A percentile compares a stretch with the other conserved stretches of the same genome.
Conservation (phyloP, 495 filamentous ascomycete species). For the Talaromyces borbonicus region DNA sequence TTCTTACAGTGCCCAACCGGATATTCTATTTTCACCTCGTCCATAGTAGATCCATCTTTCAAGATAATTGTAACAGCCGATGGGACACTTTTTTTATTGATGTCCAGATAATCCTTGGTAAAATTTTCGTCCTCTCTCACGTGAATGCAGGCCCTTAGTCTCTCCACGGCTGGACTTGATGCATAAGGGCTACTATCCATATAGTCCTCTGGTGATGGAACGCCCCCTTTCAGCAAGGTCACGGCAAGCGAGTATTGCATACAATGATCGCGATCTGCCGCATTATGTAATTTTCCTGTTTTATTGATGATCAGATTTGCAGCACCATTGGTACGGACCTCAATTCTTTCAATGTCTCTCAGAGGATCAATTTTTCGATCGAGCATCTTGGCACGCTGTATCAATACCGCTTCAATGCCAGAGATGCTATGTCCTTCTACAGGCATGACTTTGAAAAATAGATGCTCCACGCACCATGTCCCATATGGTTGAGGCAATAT, state of each 20-base stretch:
- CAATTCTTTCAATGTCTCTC: conserved; percentile 19
- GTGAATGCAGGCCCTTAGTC: conserved; percentile 20
- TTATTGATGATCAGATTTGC: conserved; percentile 35
- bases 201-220: conserved; percentile 26
- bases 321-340: conserved; percentile 24
- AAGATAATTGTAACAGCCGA: conserved; percentile 18
- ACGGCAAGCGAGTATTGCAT: conserved; percentile 33
- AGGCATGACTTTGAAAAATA: conserved; percentile 30
- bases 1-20: conserved; percentile 65
- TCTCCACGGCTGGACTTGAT: conserved; percentile 13
- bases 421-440: conserved; percentile 31
- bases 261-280: conserved; percentile 39
- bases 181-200: conserved; percentile 26
- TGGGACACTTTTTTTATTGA: conserved; percentile 17
- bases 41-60: conserved; percentile 33
- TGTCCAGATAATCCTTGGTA: conserved; percentile 27
- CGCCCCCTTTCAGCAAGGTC: conserved; percentile 24
- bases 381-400: conserved; percentile 11
- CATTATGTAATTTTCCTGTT: conserved; percentile 22
- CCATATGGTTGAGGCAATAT: conserved; percentile 20
- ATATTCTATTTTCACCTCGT: conserved; percentile 75
- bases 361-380: conserved; percentile 6
- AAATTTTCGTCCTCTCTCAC: conserved; percentile 20
- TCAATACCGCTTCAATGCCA: conserved; percentile 26
- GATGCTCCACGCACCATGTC: conserved; percentile 25